These are phyloP conservation scores for Brettanomyces anomalus DNA, from an alignment of 805 yeast species.

Conservation along the genomic window DNA sequence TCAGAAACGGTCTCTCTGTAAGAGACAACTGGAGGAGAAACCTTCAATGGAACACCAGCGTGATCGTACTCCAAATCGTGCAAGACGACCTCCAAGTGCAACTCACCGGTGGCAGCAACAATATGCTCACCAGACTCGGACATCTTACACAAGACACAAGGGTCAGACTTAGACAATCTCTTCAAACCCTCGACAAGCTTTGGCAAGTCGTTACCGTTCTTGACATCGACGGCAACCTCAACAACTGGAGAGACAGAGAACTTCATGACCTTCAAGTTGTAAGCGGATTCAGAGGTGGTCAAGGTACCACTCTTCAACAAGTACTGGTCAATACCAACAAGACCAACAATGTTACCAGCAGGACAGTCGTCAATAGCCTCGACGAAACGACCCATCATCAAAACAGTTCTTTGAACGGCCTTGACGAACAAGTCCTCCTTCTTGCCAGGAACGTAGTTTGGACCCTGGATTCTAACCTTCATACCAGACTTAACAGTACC, in stretches of 20 bases:
- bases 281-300: constrained; percentile 93
- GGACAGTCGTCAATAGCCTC: constrained; percentile 99
- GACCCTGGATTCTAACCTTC: constrained; percentile 99
- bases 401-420: constrained; percentile 97
- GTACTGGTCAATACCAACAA: constrained; percentile 99
- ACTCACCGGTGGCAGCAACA: constrained; percentile 99
- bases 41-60: constrained; percentile 98
- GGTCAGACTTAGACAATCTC: constrained; percentile 99
- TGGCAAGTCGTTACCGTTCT: constrained; percentile 99
- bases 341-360: constrained; percentile 99
- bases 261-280: constrained; percentile 99
- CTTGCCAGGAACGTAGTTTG: constrained; percentile 98
- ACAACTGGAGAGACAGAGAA: constrained; percentile 99
- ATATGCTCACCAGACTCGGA: constrained; percentile 97
- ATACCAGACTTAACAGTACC: constrained; percentile 99
- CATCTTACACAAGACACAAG: constrained; percentile 88
- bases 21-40: constrained; percentile 95
- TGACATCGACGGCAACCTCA: constrained; percentile 98
- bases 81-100: constrained; percentile 97
- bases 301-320: constrained; percentile 98
- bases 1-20: constrained; percentile 97
- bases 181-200: constrained; percentile 99
- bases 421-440: constrained; percentile 95
- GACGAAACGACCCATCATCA: constrained; percentile 98
- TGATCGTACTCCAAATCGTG: constrained; percentile 95